These are phyloP conservation scores for Flaveria trinervia DNA, from an alignment of 129 eudicot species.

Conservation along the genomic window DNA sequence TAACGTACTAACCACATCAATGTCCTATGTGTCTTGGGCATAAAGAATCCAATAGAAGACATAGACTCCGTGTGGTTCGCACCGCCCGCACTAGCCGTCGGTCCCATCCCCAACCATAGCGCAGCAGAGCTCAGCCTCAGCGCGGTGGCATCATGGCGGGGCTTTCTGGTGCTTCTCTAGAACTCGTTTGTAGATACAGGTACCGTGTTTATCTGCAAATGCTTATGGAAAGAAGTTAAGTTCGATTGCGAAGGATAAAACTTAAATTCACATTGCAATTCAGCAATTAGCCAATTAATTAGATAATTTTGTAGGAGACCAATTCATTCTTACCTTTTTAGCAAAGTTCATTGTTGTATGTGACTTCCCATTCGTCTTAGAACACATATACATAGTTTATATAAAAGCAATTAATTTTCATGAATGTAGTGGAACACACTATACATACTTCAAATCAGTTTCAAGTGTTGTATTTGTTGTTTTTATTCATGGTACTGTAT, in stretches of 20 bases:
- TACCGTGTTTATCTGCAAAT: constrained; percentile 9
- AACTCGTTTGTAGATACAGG: constrained; percentile 84
- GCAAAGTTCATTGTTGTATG: no score
- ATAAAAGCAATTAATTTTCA: no score
- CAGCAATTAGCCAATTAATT: not conserved
- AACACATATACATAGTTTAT: no score
- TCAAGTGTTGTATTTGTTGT: no score
- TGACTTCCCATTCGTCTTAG: no score
- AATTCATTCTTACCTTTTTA: no score
- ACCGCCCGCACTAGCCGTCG: constrained; percentile 39
- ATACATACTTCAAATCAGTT: no score
- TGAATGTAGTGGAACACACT: no score
- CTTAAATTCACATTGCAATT: constrained; percentile 7
- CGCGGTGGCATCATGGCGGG: constrained; percentile 92
- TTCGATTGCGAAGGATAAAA: not conserved
- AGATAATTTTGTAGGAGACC: no score
- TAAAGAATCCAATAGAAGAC: constrained; percentile 28
- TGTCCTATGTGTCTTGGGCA: no score
- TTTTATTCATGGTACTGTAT: not conserved
- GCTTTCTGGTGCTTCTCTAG: constrained; percentile 73
- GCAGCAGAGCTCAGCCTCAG: constrained; percentile 42
- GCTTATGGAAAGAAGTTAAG: not conserved
- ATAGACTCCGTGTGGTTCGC: constrained; percentile 68
- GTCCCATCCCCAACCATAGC: constrained; percentile 76
- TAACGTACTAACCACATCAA: no score